Evolutionary conservation across 805 yeast species (phyloP), one percentile per base, ranked within the genome.

Genomic region (Ogataea allantospora): DNA sequence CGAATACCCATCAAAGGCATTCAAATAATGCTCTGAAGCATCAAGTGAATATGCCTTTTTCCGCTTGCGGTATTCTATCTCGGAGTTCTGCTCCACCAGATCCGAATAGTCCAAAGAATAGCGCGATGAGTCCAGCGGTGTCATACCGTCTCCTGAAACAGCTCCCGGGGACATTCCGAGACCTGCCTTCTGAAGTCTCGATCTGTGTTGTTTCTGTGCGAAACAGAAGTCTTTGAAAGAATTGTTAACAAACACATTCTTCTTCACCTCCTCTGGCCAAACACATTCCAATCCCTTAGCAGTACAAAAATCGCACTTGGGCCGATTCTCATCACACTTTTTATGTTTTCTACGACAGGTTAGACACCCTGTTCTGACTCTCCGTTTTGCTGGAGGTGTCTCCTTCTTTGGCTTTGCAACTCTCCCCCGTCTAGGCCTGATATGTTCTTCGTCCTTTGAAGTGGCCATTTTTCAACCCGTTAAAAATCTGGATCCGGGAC

Each of bases 301-400:
- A 8, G 53, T 33, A 47, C 80, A 75, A 31, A 67, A 67, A 7
- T 63, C 57, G 54, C 82, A 76, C 20, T 69, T 70, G 2, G 81
- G 80, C 30, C 63, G 52, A 38, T 67, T 71, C 49, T 75, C 81
- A 54, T 75, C 80, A 55, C 81, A 73, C 46, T 73, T 73, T 60
- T 72, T 68, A 51, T 73, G 78, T 35, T 75, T 62, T 37, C 71
- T 72, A 24, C 78, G 63, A 48, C 78, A 73, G 7, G 77, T 73
- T 29, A 71, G 57, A 51, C 78, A 73, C 46, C 78, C 81, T 4
- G 66, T 63, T 39, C 65, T 48, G 4, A 61, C 71, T 29, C 69
- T 52, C 46, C 64, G 57, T 32, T 63, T 63, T 14, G 60, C 60
- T 6, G 57, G 51, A 38, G 64, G 63, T 5, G 64, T 57, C 35